Evolutionary conservation across 352 stramenopile genomes (phyloP).

Genomic region (Phytophthora cryptogea): DNA sequence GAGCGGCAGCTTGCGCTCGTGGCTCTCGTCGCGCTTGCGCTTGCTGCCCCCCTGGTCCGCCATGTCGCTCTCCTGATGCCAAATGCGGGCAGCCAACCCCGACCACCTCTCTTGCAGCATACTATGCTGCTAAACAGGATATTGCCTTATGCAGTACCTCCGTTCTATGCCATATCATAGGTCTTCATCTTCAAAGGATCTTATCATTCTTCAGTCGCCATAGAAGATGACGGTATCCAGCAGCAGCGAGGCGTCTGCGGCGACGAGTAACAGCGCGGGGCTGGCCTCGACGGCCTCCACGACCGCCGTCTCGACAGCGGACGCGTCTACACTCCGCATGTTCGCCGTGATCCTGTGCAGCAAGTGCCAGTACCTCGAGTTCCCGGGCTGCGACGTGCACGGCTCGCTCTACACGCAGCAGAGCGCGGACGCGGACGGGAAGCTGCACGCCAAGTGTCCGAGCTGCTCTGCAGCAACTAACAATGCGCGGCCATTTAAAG

Average conservation of each 20-base stretch:
- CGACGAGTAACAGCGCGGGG: conserved; percentile 10
- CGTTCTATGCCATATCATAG: background rate
- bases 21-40: conserved; percentile 66
- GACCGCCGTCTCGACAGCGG: background rate
- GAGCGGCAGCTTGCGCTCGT: conserved; percentile 41
- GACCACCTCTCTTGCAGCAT: conserved; percentile 9
- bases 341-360: conserved; percentile 86
- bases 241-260: conserved; percentile 28
- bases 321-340: conserved; percentile 44
- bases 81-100: conserved; percentile 33
- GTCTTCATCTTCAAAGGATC: background rate
- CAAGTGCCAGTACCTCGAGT: conserved; percentile 87
- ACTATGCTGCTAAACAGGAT: conserved; percentile 1
- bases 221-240: conserved; percentile 51
- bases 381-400: conserved; percentile 87
- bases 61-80: conserved; percentile 11
- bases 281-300: background rate
- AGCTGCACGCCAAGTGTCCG: conserved; percentile 79
- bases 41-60: conserved; percentile 47
- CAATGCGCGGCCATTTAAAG: conserved; percentile 83
- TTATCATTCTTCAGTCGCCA: conserved; percentile 26
- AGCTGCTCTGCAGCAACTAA: conserved; percentile 81
- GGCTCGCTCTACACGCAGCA: conserved; percentile 81
- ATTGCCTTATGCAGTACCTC: background rate
- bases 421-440: conserved; percentile 30